Base-by-base conservation (phyloP, 164 flowering plant species). In the Magnolia officinalis region DNA sequence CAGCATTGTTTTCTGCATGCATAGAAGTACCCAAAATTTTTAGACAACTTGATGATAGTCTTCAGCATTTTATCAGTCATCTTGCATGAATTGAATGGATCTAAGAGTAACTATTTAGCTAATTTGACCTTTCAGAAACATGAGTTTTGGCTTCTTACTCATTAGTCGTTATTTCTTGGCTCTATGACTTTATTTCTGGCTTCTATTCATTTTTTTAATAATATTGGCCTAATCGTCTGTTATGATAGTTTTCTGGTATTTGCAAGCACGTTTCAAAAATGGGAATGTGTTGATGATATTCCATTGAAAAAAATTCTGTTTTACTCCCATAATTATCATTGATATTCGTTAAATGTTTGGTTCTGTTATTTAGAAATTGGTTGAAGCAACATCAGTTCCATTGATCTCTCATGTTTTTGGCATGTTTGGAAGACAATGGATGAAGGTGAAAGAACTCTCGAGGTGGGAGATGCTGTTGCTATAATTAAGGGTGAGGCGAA, bases 401-500 rank as follows among this genome's bases (percentile, higher is more conserved):
- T 77, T 74, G 7, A 55, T 70, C 71, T 64, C 37, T 63, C 20
- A 51, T 72, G 6, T 26, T 37, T 51, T 50, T 76, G 23, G 67
- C 20, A 58, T 72, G 18, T 69, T 64, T 78, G 76, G 76, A 79
- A 91, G 90, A 82, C 73, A 72, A 75, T 31, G 67, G 83, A 83
- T 75, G 82, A 75, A 81, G 89, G 78, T 55, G 75, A 66, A 70
- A 84, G 71, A 75, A 76, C 91, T 51, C 61, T 82, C 80, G 80
- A 84, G 74, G 73, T 87, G 79, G 98, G 88, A 78, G 92, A 88
- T 86, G 98, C 96, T 73, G 96, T 94, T 83, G 95, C 98, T 67
- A 81, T 94, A 70, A 80, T 96, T 67, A 94, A 74, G 83, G 99
- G 99, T 50, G 88, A 88, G 79, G 89, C 88, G 61, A 92, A 89